Base-by-base conservation (phyloP, 495 filamentous ascomycete genomes). In the Lasiosphaeria ovina region DNA sequence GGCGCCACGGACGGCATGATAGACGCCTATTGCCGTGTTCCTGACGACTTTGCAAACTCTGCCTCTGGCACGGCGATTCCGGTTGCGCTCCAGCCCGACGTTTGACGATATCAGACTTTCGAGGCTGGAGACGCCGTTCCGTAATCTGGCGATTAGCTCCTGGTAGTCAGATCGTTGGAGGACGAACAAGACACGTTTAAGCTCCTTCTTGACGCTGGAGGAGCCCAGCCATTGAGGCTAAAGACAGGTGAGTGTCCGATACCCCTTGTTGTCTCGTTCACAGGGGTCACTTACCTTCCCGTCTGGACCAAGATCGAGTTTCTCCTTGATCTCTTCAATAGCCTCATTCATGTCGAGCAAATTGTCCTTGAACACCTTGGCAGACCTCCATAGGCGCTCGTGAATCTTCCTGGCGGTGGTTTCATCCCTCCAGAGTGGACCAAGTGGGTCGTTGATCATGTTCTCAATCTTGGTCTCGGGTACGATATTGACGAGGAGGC, bases 51-150 rank as follows among this genome's bases (percentile, higher is more conserved):
- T 59, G 35, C 73, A 56, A 10, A 72, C 31, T 35, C 63, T 65
- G 50, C 36, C 59, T 35, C 63, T 60, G 0, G 69, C 69, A 24
- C 62, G 59, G 4, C 57, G 50, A 33, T 44, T 47, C 10, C 72
- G 51, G 7, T 49, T 44, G 0, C 68, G 68, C 44, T 72, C 66
- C 8, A 77, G 57, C 24, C 69, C 66, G 33, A 74, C 62, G 48
- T 70, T 73, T 3, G 56, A 61, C 3, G 59, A 58, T 1, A 71
- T 67, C 14, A 78, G 63, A n/a, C 63, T 66, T 55, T 73, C 72
- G 34, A 78, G 63, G n/a, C 65, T 70, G 1, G 62, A 64, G 32
- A 77, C 72, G 51, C 64, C 69, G 14, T 74, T 66, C 24, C 64
- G 61, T 10, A 78, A 59, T 45, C 62, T 62, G 6, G 47, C 58